These are phyloP conservation scores for Metarhizium robertsii DNA, from an alignment of 2,329 filamentous ascomycete species.

Conservation along the genomic window DNA sequence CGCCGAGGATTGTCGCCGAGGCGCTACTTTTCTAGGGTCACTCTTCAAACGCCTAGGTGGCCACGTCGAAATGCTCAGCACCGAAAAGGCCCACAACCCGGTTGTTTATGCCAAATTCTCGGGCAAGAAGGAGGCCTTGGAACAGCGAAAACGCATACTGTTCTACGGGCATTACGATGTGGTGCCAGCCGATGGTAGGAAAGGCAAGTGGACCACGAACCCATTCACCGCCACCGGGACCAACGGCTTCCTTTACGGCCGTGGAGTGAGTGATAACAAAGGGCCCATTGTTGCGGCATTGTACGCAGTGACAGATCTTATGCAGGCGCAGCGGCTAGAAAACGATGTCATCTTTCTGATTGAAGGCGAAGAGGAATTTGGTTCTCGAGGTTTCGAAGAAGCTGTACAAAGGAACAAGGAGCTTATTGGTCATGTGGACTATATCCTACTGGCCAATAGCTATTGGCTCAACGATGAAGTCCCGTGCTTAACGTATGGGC, in stretches of 20 bases:
- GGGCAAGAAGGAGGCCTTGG: conserved; percentile 57
- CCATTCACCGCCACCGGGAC: conserved; percentile 85
- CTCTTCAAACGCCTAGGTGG: conserved; percentile 90
- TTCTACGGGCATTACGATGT: conserved; percentile 99
- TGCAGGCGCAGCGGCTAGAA: conserved; percentile 71
- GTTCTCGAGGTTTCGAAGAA: conserved; percentile 81
- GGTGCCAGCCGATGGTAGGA: conserved; percentile 76
- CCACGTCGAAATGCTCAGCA: conserved; percentile 81
- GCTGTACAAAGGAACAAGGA: conserved; percentile 72
- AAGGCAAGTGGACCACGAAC: conserved; percentile 75
- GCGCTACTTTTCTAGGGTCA: conserved; percentile 80
- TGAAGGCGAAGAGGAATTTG: conserved; percentile 93
- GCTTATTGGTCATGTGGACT: conserved; percentile 83
- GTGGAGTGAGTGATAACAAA: conserved; percentile 97
- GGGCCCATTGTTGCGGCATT: conserved; percentile 90
- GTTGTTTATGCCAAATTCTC: conserved; percentile 88
- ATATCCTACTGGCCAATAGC: conserved; percentile 91
- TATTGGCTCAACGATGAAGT: conserved; percentile 98
- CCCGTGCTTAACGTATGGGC: conserved; percentile 88
- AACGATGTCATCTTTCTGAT: conserved; percentile 92
- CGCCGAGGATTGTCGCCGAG: conserved; percentile 83
- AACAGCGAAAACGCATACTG: conserved; percentile 71
- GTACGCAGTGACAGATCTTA: conserved; percentile 84
- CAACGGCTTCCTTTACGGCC: conserved; percentile 88
- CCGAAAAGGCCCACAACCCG: conserved; percentile 71